Evolutionary conservation across 805 yeast species (phyloP).

Genomic region (Lipomyces yamanashiensis): DNA sequence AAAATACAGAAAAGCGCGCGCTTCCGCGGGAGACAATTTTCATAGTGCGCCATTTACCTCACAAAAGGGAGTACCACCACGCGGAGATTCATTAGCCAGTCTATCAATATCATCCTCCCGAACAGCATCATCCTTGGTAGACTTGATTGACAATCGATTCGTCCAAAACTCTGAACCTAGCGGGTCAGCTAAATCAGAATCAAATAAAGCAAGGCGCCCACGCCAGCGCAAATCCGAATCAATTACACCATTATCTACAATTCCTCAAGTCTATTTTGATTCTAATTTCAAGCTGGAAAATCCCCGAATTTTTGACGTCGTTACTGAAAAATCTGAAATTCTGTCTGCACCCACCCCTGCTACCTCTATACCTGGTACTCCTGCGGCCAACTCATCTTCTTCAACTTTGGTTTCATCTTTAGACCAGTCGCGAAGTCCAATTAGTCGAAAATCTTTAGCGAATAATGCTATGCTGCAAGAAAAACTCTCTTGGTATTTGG

Average conservation of each 20-base stretch:
- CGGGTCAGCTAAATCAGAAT: background rate
- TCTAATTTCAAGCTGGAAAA: constrained; percentile 80
- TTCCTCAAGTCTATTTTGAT: constrained; percentile 74
- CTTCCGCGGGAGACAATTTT: background rate
- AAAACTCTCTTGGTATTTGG: constrained; percentile 78
- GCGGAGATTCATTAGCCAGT: constrained; percentile 24
- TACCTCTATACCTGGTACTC: constrained; percentile 25
- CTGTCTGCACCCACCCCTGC: constrained; percentile 33
- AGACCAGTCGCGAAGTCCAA: constrained; percentile 1
- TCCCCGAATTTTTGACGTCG: constrained; percentile 79
- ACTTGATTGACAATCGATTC: constrained; percentile 18
- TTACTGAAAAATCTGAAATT: constrained; percentile 63
- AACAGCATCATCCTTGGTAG: constrained; percentile 17
- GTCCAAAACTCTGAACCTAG: background rate
- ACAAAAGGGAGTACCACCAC: constrained; percentile 8
- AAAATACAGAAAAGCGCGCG: constrained; percentile 32
- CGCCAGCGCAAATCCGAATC: constrained; percentile 17
- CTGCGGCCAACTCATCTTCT: constrained; percentile 12
- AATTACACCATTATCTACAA: constrained; percentile 47
- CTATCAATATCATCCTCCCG: constrained; percentile 1
- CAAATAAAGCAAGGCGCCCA: background rate
- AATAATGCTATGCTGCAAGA: constrained; percentile 70
- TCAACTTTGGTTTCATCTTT: background rate
- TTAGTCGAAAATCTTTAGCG: constrained; percentile 48
- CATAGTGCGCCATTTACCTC: background rate